phyloP scores from a whole-genome alignment of 345 rosid genomes.

The Draba incana region DNA sequence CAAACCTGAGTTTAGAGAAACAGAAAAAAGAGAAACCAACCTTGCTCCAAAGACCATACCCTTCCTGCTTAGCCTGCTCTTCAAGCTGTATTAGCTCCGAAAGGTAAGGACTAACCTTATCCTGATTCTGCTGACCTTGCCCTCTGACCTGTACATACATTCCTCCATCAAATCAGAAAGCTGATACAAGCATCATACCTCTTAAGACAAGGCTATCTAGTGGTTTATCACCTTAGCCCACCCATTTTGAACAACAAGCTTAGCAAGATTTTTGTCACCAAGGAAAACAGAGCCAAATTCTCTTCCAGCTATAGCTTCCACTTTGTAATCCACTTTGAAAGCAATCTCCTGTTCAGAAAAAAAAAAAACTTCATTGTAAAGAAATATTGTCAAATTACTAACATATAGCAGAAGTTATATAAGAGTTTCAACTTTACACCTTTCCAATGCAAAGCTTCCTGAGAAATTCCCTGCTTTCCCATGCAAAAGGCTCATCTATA shows the following conservation, averaged over 20 bases:
- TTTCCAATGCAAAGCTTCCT: constrained; percentile 97
- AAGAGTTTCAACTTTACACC: constrained; percentile 50
- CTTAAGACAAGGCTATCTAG: constrained; percentile 11
- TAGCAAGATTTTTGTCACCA: constrained; percentile 77
- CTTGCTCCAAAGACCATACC: constrained; percentile 90
- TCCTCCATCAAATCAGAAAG: constrained; percentile 14
- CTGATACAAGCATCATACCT: constrained; percentile 14
- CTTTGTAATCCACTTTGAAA: constrained; percentile 85
- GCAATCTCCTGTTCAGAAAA: constrained; percentile 68
- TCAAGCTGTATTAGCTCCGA: constrained; percentile 62
- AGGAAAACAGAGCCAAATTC: constrained; percentile 94
- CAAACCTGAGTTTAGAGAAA: background rate
- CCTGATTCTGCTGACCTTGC: constrained; percentile 79
- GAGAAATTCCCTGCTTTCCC: constrained; percentile 91
- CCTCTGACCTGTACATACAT: constrained; percentile 69
- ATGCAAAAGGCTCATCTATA: constrained; percentile 90
- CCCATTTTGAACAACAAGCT: constrained; percentile 72
- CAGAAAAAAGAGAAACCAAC: constrained; percentile 43
- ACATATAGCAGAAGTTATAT: background rate
- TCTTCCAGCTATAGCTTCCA: constrained; percentile 65
- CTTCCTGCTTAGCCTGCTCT: constrained; percentile 81
- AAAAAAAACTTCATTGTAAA: background rate
- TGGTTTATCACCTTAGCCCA: constrained; percentile 79
- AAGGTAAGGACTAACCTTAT: constrained; percentile 90
- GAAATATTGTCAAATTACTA: background rate